phyloP scores from a whole-genome alignment of 2,329 filamentous ascomycete genomes.

The Fusarium sp. region DNA sequence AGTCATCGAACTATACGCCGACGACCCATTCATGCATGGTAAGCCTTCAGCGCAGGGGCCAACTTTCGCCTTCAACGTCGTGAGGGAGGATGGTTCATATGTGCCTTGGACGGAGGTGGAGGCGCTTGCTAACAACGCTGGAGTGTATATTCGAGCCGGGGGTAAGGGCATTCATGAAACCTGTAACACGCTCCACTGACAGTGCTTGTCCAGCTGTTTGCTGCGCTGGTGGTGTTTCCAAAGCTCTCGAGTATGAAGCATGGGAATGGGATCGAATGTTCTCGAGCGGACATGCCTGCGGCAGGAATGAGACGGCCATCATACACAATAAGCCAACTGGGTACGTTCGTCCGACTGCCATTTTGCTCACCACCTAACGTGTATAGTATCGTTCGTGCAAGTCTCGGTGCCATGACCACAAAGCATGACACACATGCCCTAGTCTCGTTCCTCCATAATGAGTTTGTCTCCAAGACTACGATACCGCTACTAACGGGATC shows the following conservation, averaged over 20 bases:
- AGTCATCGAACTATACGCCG: constrained; percentile 64
- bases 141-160: constrained; percentile 66
- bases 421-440: constrained; percentile 62
- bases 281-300: constrained; percentile 66
- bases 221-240: constrained; percentile 57
- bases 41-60: constrained; percentile 65
- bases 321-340: constrained; percentile 64
- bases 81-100: constrained; percentile 60
- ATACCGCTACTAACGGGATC: constrained; percentile 20
- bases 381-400: constrained; percentile 65
- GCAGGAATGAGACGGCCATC: constrained; percentile 60
- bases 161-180: constrained; percentile 47
- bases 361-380: constrained; percentile 9
- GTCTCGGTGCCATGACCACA: constrained; percentile 70
- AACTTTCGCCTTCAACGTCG: constrained; percentile 71
- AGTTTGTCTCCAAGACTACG: constrained; percentile 25
- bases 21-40: constrained; percentile 55
- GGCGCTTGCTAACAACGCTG: constrained; percentile 60
- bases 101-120: constrained; percentile 69
- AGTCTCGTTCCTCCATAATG: constrained; percentile 53
- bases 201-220: constrained; percentile 53
- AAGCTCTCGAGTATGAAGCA: constrained; percentile 60
- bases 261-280: constrained; percentile 64
- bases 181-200: background rate
- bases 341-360: constrained; percentile 43